Percentiles rank a stretch among this genome's conserved stretches.
phyloP scores from a whole-genome alignment of 2,329 filamentous ascomycete genomes.

The Blumeria hordei region DNA sequence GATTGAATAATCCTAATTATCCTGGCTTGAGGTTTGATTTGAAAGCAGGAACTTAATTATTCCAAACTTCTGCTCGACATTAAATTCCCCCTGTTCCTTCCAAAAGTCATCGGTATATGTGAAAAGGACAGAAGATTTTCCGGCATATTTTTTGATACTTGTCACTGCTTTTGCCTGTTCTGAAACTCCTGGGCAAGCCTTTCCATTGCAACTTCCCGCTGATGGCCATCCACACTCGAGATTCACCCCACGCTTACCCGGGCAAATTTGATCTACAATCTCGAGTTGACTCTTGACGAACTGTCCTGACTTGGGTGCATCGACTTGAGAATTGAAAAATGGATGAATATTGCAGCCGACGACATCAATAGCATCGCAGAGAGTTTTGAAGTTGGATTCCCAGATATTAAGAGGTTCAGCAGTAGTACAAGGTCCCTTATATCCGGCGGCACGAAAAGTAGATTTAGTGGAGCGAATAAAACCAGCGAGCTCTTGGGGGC shows the following conservation, averaged over 20 bases:
- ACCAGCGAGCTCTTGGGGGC: conserved; percentile 34
- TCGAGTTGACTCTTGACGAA: conserved; percentile 56
- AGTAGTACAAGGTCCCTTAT: conserved; percentile 55
- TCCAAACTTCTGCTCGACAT: conserved; percentile 66
- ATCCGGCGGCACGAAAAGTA: conserved; percentile 38
- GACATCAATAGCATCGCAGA: conserved; percentile 57
- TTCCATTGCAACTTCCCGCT: conserved; percentile 42
- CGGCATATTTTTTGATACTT: conserved; percentile 40
- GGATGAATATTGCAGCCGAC: conserved; percentile 75
- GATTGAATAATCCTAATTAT: no score
- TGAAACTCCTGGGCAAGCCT: conserved; percentile 36
- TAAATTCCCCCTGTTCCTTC: conserved; percentile 47
- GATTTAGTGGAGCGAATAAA: conserved; percentile 47
- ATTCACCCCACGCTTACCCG: conserved; percentile 49
- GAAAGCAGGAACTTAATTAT: conserved; percentile 7
- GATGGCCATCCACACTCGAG: conserved; percentile 83
- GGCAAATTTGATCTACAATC: conserved; percentile 45
- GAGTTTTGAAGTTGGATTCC: conserved; percentile 30
- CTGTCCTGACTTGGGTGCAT: conserved; percentile 39
- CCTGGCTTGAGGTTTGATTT: no score
- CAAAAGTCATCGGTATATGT: conserved; percentile 56
- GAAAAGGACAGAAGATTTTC: conserved; percentile 57
- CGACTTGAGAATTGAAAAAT: conserved; percentile 62
- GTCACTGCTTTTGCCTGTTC: conserved; percentile 53
- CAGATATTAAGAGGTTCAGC: conserved; percentile 67